Conservation (phyloP, 2,329 filamentous ascomycete species). For the Verticillium zaregamsianum region DNA sequence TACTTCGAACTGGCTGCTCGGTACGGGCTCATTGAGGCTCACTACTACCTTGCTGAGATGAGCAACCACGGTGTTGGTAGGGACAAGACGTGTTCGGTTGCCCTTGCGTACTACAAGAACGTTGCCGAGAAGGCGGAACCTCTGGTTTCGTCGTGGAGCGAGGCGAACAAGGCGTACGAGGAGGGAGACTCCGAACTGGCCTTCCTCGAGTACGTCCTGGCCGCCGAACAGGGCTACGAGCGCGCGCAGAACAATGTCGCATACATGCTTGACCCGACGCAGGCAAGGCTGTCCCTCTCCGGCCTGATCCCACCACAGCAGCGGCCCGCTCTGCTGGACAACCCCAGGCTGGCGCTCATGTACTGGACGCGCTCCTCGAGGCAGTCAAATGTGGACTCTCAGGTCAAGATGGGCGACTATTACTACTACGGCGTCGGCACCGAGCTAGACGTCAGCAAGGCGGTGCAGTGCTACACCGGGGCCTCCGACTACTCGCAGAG, state of each 20-base stretch:
- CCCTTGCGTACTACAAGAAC: conserved; percentile 77
- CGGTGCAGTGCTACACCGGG: conserved; percentile 86
- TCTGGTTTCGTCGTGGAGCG: conserved; percentile 71
- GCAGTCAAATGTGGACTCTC: conserved; percentile 86
- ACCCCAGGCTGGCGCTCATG: conserved; percentile 67
- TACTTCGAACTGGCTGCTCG: conserved; percentile 86
- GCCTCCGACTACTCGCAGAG: conserved; percentile 89
- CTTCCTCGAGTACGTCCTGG: conserved; percentile 77
- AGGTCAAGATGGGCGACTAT: conserved; percentile 98
- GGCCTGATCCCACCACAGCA: conserved; percentile 7
- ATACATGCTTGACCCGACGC: conserved; percentile 73
- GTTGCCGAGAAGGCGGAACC: conserved; percentile 71
- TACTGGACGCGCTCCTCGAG: conserved; percentile 95
- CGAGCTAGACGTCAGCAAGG: conserved; percentile 71
- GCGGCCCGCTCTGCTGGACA: conserved; percentile 37
- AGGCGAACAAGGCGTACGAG: conserved; percentile 80
- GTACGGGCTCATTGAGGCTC: conserved; percentile 81
- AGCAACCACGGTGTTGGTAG: conserved; percentile 75
- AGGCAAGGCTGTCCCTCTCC: conserved; percentile 53
- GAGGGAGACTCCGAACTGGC: conserved; percentile 75
- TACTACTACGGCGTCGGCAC: conserved; percentile 82
- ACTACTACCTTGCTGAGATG: conserved; percentile 89
- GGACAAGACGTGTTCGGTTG: conserved; percentile 72
- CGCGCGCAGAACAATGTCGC: conserved; percentile 86
- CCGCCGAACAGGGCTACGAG: conserved; percentile 90